Evolutionary conservation across 805 yeast genomes (phyloP).

Genomic region (Scheffersomyces spartinae): DNA sequence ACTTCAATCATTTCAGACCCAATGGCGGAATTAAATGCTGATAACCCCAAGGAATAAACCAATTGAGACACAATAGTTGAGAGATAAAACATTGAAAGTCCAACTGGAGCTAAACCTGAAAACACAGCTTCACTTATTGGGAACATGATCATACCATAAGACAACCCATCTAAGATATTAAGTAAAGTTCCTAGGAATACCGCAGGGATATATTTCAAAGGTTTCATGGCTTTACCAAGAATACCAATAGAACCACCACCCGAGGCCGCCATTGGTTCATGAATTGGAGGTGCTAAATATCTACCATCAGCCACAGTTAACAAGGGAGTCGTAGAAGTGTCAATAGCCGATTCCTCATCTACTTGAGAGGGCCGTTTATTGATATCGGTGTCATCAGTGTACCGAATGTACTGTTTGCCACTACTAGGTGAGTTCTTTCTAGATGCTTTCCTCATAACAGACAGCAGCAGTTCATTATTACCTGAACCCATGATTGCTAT

Average conservation of each 20-base stretch:
- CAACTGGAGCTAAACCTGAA: slow-evolving; percentile 72
- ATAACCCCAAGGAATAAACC: slow-evolving; percentile 82
- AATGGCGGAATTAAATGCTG: slow-evolving; percentile 80
- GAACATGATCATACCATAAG: slow-evolving; percentile 96
- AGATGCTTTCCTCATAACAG: too few relatives aligned
- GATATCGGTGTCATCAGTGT: too few relatives aligned
- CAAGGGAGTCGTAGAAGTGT: too few relatives aligned
- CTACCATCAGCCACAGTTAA: too few relatives aligned
- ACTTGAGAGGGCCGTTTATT: too few relatives aligned
- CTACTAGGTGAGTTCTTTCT: too few relatives aligned
- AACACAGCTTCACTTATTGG: slow-evolving; percentile 79
- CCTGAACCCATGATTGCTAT: slow-evolving; percentile 8
- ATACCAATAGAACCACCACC: too few relatives aligned
- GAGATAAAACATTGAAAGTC: slow-evolving; percentile 87
- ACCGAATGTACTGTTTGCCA: too few relatives aligned
- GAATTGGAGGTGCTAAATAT: too few relatives aligned
- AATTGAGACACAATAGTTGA: slow-evolving; percentile 85
- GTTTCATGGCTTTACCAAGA: slow-evolving; percentile 22
- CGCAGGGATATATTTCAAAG: slow-evolving; percentile 53
- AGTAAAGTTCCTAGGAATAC: slow-evolving; percentile 76
- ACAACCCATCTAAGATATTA: slow-evolving; percentile 84
- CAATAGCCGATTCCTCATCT: too few relatives aligned
- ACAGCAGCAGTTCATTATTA: too few relatives aligned
- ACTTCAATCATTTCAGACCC: slow-evolving; percentile 99
- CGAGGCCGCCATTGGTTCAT: too few relatives aligned